A percentile compares a stretch with the other conserved stretches of the same genome.
phyloP scores from a whole-genome alignment of 108 stramenopile species.

The Stephanodiscus triporus region DNA sequence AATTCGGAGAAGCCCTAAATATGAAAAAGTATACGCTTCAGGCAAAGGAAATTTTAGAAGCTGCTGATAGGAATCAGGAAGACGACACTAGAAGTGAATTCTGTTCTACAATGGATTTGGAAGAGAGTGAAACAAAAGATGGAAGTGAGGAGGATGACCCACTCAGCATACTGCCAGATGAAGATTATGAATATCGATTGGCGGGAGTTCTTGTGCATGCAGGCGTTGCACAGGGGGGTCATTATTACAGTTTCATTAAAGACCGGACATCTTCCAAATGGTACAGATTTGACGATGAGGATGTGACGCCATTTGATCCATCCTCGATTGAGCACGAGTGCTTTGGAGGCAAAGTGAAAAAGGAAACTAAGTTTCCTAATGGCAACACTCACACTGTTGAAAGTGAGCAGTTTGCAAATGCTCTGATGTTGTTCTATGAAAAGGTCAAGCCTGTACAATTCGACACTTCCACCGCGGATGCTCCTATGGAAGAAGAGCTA shows the following conservation, averaged over 20 bases:
- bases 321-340: slow-evolving; percentile 87
- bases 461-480: slow-evolving; percentile 17
- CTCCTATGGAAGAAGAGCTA: slow-evolving; percentile 43
- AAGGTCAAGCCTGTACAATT: slow-evolving; percentile 82
- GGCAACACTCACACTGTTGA: slow-evolving; percentile 91
- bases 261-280: slow-evolving; percentile 86
- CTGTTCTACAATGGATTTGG: slow-evolving; percentile 47
- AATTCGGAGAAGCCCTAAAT: slow-evolving; percentile 93
- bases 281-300: slow-evolving; percentile 98
- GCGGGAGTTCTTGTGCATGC: slow-evolving; percentile 96
- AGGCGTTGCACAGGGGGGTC: slow-evolving; percentile 97
- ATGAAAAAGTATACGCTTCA: slow-evolving; percentile 95
- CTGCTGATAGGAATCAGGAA: slow-evolving; percentile 21
- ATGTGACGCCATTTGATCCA: slow-evolving; percentile 95
- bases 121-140: slow-evolving; percentile 48
- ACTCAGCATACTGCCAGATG: slow-evolving; percentile 64
- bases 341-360: slow-evolving; percentile 95
- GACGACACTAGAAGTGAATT: slow-evolving; percentile 48
- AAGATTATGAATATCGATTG: slow-evolving; percentile 93
- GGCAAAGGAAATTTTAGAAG: slow-evolving; percentile 84
- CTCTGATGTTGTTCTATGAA: slow-evolving; percentile 97
- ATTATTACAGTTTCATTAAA: slow-evolving; percentile 97
- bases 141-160: slow-evolving; percentile 45
- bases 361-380: slow-evolving; percentile 89
- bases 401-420: slow-evolving; percentile 95